These are phyloP conservation scores for Coelastrella sp. DNA, from an alignment of 139 green algal species.

Conservation along the genomic window DNA sequence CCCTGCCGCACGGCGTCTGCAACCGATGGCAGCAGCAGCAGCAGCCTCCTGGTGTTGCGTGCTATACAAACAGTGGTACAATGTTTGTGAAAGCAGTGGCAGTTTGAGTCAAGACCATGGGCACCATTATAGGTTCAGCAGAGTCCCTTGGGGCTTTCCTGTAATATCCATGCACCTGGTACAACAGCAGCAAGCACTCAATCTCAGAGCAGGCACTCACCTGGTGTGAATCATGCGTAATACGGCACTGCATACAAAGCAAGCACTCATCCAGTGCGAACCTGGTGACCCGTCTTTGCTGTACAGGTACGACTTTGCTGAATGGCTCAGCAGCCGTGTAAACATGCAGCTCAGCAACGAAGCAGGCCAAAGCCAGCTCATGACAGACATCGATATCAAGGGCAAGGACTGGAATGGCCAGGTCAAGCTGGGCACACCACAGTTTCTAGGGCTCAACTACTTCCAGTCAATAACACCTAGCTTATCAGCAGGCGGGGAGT, in stretches of 20 bases:
- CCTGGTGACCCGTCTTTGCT: too few relatives aligned
- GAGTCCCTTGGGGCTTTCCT: too few relatives aligned
- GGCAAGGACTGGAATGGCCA: conserved; percentile 97
- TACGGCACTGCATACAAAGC: too few relatives aligned
- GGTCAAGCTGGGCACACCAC: conserved; percentile 95
- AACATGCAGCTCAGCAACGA: conserved; percentile 91
- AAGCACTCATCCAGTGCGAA: too few relatives aligned
- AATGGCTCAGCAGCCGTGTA: conserved; percentile 83
- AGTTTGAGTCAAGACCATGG: too few relatives aligned
- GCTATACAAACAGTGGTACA: too few relatives aligned
- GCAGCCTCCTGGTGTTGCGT: background rate
- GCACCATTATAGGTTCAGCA: too few relatives aligned
- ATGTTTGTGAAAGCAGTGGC: too few relatives aligned
- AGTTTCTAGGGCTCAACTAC: conserved; percentile 96
- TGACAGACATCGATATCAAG: conserved; percentile 70
- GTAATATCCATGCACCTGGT: too few relatives aligned
- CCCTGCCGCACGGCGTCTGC: background rate
- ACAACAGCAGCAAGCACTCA: too few relatives aligned
- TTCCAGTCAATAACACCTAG: conserved; percentile 94
- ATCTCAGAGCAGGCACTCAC: too few relatives aligned
- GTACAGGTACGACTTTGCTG: conserved; percentile 85
- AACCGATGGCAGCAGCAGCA: background rate
- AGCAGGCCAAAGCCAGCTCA: conserved; percentile 68
- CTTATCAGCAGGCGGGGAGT: conserved; percentile 84
- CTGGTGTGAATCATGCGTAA: too few relatives aligned